Evolutionary conservation across 2,329 filamentous ascomycete genomes (phyloP), one percentile per base, ranked within the genome.

Genomic region (Pyrenochaeta sp.): DNA sequence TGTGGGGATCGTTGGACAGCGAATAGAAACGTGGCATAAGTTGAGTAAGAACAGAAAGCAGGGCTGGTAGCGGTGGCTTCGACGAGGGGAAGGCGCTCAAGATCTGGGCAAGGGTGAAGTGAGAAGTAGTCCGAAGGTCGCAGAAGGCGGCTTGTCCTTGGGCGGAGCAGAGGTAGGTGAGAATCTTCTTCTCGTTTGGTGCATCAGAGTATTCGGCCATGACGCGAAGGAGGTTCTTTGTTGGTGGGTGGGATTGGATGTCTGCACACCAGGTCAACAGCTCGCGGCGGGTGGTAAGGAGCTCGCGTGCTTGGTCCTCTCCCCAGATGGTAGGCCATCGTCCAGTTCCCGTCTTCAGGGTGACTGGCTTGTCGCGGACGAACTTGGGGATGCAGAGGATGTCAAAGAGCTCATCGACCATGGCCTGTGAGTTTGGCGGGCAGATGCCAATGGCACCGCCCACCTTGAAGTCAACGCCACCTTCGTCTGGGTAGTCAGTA

Each of bases 21-120:
- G 94, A 98, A 80, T 99, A 99, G 81, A 99, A 99, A 55, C 95
- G 90, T 2, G 95, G 95, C 94, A 98, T 98, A 45, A 98, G 84
- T 43, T 91, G 90, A 67, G 90, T 90, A 47, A 97, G 85, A 37
- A 90, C 85, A 2, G 90, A 90, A 31, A 97, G 83, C 10, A 99
- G 82, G 54, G 87, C 82, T 49, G 95, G 90, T 66, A 99, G 82
- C 3, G 94, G 92, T 47, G 95, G 95, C 72, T 92, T 91, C 6
- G 91, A 87, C 35, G 92, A 97, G 2, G 95, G 92, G 81, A 99
- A 99, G 1, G 95, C 95, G 69, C 90, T 84, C 27, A 99, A 85
- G 6, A 99, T 83, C 78, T 98, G 95, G 14, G 88, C 83, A 17
- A 99, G 78, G 31, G 91, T 93, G 66, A 97, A 83, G 72, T 97